Percentiles rank a stretch among this genome's conserved stretches.
Evolutionary conservation across 1,139 yeast genomes (phyloP).

Genomic region (Maudiozyma humilis): DNA sequence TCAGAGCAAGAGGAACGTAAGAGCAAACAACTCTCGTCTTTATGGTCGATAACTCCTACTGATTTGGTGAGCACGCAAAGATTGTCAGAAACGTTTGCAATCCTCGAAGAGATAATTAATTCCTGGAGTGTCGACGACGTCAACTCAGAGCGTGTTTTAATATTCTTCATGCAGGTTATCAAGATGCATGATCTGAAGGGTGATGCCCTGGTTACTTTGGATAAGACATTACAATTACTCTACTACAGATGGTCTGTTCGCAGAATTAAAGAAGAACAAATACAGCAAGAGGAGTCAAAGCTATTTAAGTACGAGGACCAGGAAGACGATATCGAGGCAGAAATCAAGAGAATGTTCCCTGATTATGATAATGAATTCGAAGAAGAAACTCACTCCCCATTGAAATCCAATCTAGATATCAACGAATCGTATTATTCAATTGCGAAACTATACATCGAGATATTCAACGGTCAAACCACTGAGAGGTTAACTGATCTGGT

Average conservation of each 20-base stretch:
- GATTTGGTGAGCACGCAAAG: slow-evolving; percentile 25
- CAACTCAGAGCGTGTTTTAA: slow-evolving; percentile 42
- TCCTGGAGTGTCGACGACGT: slow-evolving; percentile 38
- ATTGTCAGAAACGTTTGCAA: slow-evolving; percentile 29
- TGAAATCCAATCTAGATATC: slow-evolving; percentile 20
- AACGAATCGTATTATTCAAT: slow-evolving; percentile 34
- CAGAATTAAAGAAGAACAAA: slow-evolving; percentile 56
- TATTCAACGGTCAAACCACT: slow-evolving; percentile 26
- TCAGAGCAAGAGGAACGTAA: slow-evolving; percentile 18
- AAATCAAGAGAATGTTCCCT: slow-evolving; percentile 71
- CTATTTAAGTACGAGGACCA: slow-evolving; percentile 55
- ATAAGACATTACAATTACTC: slow-evolving; percentile 45
- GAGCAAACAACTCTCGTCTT: slow-evolving; percentile 27
- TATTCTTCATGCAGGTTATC: slow-evolving; percentile 36
- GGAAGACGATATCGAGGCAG: slow-evolving; percentile 45
- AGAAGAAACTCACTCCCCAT: slow-evolving; percentile 20
- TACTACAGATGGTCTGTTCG: slow-evolving; percentile 79
- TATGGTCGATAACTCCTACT: slow-evolving; percentile 45
- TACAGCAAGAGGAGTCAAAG: slow-evolving; percentile 50
- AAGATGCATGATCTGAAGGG: slow-evolving; percentile 18
- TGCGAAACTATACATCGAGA: slow-evolving; percentile 34
- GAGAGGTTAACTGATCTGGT: slow-evolving; percentile 32
- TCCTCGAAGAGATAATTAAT: slow-evolving; percentile 37
- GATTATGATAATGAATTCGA: slow-evolving; percentile 56
- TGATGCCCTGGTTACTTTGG: slow-evolving; percentile 28